Evolutionary conservation across 345 rosid genomes (phyloP).

Genomic region (Luvunga scandens): DNA sequence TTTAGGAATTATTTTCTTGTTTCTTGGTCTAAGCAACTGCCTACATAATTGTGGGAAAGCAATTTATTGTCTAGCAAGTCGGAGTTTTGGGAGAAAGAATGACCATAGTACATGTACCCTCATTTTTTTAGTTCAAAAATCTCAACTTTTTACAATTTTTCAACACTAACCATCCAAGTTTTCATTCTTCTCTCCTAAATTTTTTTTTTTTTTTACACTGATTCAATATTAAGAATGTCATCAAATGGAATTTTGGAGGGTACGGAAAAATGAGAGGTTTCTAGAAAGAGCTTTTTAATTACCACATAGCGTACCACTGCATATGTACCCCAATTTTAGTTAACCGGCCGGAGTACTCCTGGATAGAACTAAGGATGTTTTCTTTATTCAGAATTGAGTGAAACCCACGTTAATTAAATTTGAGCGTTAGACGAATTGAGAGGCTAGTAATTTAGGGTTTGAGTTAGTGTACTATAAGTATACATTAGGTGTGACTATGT

Average conservation of each 20-base stretch:
- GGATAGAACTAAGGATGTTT: background rate
- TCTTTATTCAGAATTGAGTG: background rate
- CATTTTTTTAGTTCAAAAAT: too few relatives aligned
- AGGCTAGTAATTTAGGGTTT: background rate
- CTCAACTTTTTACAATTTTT: too few relatives aligned
- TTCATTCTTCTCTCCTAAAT: too few relatives aligned
- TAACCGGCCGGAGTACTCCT: background rate
- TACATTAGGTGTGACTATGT: background rate
- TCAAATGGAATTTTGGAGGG: too few relatives aligned
- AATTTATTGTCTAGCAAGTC: background rate
- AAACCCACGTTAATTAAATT: conserved; percentile 5
- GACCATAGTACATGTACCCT: too few relatives aligned
- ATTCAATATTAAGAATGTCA: too few relatives aligned
- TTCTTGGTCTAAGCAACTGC: background rate
- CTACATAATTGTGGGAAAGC: background rate
- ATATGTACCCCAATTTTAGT: background rate
- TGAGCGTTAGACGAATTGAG: background rate
- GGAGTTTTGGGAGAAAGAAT: too few relatives aligned
- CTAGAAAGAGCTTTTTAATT: too few relatives aligned
- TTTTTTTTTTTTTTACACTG: too few relatives aligned
- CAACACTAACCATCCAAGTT: too few relatives aligned
- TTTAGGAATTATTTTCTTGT: background rate
- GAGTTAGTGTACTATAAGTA: background rate
- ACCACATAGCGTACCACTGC: too few relatives aligned
- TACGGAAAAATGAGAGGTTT: too few relatives aligned